Evolutionary conservation across 2,329 filamentous ascomycete species (phyloP), one percentile per base, ranked within the genome.

Genomic region (Trichophyton rubrum): DNA sequence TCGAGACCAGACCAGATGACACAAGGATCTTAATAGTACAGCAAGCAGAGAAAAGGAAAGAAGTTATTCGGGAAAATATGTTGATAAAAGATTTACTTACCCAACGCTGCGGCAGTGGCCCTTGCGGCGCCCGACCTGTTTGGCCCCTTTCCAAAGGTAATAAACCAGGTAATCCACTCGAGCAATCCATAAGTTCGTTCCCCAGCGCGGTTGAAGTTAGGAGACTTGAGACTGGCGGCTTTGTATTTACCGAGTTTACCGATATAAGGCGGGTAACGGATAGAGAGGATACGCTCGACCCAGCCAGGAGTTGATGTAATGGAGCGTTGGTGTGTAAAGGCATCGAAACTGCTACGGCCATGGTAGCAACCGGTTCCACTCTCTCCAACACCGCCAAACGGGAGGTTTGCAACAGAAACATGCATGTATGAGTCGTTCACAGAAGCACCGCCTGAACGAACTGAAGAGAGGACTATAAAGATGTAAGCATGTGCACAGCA

Each of bases 381-480:
- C 66, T 87, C 82, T 64, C 90, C 90, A 6, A 95, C 86, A 67
- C 90, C 90, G 64, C 90, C 90, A 71, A 95, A 95, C 41, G 87
- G 79, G 1, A 93, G 77, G 1, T 85, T 88, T 35, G 83, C 81
- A 64, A 93, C 81, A 22, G 81, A 80, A 62, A 81, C 85, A 71
- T 90, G 88, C 76, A 87, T 85, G 72, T 84, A 87, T 59, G 82
- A 80, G 70, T 79, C 77, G 63, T 79, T 79, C 65, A 78, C 67
- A 53, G 75, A 80, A 30, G 83, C 86, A 65, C 86, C 86, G 60
- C 87, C 87, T 1, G 86, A 89, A 51, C 81, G 85, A 60, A 86
- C 81, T 61, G 77, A 74, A 63, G 76, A 73, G 58, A 89, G 79
- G 61, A 89, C 83, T 84, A 40, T 24, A 7, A 59, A 49, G 60